Base-by-base conservation (phyloP, 2,329 filamentous ascomycete species). In the Triangularia verruculosa region DNA sequence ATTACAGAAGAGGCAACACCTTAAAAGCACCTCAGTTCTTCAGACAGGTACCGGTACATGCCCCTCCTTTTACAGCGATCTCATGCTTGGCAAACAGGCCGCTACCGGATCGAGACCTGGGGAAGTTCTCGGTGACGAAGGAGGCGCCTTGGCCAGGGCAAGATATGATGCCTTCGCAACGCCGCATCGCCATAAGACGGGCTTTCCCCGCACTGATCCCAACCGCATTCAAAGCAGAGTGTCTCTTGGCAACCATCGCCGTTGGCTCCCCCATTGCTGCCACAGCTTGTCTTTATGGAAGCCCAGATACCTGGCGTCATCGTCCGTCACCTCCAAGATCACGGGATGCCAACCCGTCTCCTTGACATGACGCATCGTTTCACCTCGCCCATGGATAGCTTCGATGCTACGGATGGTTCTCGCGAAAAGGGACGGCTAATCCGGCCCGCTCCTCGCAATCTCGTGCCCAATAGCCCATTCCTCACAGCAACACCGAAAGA, bases 171-270 rank as follows among this genome's bases (percentile, higher is more conserved):
- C 25, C 51, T 27, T 54, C 51, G 15, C 51, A 28, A 54, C 20
- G 20, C 56, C 34, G 20, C 39, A 47, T 22, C 39, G 39, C 39
- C n/a, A 47, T 47, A 47, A 43, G 39, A 51, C 8, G 20, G 25
- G 51, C 25, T 24, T 59, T 43, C 57, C 57, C 57, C 57, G 57
- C 57, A 59, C 39, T 59, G 57, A 59, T 59, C 57, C 57, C 27
- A 43, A 59, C 34, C 57, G 51, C 20, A 28, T 54, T 54, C 20
- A 54, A 54, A 28, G 22, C 20, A 54, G 22, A 28, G 25, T 24
- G 51, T 5, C 51, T 54, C 51, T 54, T 54, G 51, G 51, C 51
- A 13, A 54, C 51, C 22, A 54, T 24, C 51, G 7, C 51, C 51
- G 22, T 54, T 54, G 51, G 51, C n/a, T 54, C 24, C 51, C 20